Evolutionary conservation across 2,329 filamentous ascomycete genomes (phyloP), one percentile per base, ranked within the genome.

Genomic region (Beauveria brongniartii): DNA sequence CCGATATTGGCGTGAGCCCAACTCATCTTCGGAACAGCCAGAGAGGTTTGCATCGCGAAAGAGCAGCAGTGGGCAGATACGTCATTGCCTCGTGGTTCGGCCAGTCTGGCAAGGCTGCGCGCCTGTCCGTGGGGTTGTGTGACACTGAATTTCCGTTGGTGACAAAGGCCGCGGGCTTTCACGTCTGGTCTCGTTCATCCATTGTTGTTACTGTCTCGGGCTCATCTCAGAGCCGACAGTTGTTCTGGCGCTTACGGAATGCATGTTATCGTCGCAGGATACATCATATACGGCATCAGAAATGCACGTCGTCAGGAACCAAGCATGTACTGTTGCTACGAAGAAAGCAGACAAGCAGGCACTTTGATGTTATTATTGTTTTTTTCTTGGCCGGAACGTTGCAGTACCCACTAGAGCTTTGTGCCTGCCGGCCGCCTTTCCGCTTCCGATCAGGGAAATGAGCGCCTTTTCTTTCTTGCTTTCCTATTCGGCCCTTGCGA

Each of bases 151-250:
- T 53, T 46, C 40, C 57, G 26, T 22, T n/a, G 26, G 1, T 12
- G 43, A 44, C 40, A 59, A 59, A 54, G 47, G 22, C 57, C 48
- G 50, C 40, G n/a, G 41, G 41, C 46, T 28, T 54, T 34, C 14
- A 46, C 41, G 41, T 24, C 24, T 10, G 40, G 24, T 14, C 28
- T 43, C 12, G 12, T 24, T 22, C 20, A 54, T 59, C 48, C 8
- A 46, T 37, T 59, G 37, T 53, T 59, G 57, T 54, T 59, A 37
- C 52, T 54, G 57, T 59, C 57, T 59, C 47, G 48, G 48, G n/a
- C 40, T 59, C 50, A 59, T 59, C 41, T 53, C 57, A 26, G 37
- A 53, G 47, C 50, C 48, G 50, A 41, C 40, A 53, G 20, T 26
- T 26, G 3, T 53, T 44, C 26, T 51, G 22, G 48, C 57, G 57